Evolutionary conservation across 192 early-diverging fungal genomes (phyloP).

Genomic region (Umbelopsis sp.): DNA sequence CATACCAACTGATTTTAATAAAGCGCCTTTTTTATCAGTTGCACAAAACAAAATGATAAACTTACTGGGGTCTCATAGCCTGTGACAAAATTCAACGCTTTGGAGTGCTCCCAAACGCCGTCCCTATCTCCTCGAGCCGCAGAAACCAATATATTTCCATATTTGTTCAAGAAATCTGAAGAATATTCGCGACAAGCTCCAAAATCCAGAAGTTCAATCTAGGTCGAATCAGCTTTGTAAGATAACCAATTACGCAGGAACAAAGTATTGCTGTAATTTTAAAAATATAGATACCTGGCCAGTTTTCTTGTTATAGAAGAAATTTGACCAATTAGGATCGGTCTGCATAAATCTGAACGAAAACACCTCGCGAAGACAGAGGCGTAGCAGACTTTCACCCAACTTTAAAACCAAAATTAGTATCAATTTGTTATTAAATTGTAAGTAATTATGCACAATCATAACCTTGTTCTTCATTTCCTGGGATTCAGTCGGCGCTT

Average conservation of each 20-base stretch:
- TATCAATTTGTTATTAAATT: not conserved
- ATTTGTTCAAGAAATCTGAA: constrained; percentile 72
- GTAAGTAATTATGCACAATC: not conserved
- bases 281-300: constrained; percentile 44
- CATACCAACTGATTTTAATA: not conserved
- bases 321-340: constrained; percentile 99
- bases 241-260: not conserved
- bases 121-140: constrained; percentile 76
- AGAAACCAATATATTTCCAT: constrained; percentile 74
- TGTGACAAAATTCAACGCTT: constrained; percentile 88
- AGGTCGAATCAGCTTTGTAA: not conserved
- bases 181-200: constrained; percentile 87
- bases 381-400: constrained; percentile 71
- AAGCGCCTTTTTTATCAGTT: not conserved
- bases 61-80: constrained; percentile 84
- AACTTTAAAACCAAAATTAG: constrained; percentile 58
- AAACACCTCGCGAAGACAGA: constrained; percentile 91
- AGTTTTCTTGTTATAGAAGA: constrained; percentile 76
- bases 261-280: not conserved
- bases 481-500: constrained; percentile 62
- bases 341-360: constrained; percentile 98
- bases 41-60: constrained; percentile 11
- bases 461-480: constrained; percentile 55
- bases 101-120: constrained; percentile 73
- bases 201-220: constrained; percentile 92